Evolutionary conservation across 2,329 filamentous ascomycete species (phyloP).

Genomic region (Aspergillus viridinutans): DNA sequence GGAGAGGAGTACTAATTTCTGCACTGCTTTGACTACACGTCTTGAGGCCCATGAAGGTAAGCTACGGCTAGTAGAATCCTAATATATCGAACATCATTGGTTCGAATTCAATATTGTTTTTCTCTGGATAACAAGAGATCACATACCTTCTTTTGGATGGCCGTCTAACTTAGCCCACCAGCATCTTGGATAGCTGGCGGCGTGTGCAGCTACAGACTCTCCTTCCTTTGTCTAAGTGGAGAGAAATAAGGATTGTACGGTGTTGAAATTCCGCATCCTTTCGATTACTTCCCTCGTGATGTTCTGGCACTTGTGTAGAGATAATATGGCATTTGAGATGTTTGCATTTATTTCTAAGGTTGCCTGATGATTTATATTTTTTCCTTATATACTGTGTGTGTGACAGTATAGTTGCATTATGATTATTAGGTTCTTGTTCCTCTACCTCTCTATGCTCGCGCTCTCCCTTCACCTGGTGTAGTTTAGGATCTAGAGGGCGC

Average conservation of each 20-base stretch:
- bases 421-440: no score
- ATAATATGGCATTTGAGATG: background rate
- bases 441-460: no score
- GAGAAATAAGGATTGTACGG: background rate
- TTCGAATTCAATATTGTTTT: background rate
- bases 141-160: background rate
- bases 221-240: background rate
- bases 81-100: background rate
- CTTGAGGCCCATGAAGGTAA: background rate
- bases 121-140: background rate
- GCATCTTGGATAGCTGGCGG: background rate
- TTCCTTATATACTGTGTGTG: background rate
- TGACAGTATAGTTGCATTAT: no score
- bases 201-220: background rate
- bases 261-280: background rate
- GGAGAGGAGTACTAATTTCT: background rate
- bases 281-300: background rate
- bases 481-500: no score
- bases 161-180: background rate
- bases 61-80: background rate
- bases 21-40: background rate
- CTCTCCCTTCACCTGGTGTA: no score
- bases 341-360: background rate
- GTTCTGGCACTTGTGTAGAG: background rate
- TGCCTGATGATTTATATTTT: background rate